A percentile compares a stretch with the other conserved stretches of the same genome.
Conservation (phyloP, 805 yeast genomes). For the Novakomyces olei region DNA sequence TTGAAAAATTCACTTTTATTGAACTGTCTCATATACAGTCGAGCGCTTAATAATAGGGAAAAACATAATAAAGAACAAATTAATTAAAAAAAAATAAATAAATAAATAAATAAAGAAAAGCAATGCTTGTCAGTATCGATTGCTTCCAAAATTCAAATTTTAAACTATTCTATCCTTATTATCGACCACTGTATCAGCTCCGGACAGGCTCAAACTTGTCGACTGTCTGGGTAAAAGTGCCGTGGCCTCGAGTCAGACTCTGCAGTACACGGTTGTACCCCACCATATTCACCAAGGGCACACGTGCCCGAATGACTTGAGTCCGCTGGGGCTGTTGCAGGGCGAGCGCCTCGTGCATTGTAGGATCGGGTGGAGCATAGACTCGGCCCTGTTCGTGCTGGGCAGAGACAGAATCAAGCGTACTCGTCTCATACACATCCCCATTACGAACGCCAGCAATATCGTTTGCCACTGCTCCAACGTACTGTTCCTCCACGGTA, state of each 20-base stretch:
- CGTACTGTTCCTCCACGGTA: slow-evolving; percentile 40
- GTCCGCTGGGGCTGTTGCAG: slow-evolving; percentile 17
- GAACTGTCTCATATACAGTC: too few relatives aligned
- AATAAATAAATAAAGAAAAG: too few relatives aligned
- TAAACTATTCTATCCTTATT: slow-evolving; percentile 20
- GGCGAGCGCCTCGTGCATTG: slow-evolving; percentile 15
- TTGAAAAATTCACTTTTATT: too few relatives aligned
- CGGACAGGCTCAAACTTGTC: slow-evolving; percentile 53
- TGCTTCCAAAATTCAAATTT: slow-evolving; percentile 3
- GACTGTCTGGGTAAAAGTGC: slow-evolving; percentile 58
- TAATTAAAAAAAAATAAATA: too few relatives aligned
- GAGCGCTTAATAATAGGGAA: too few relatives aligned
- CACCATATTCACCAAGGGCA: slow-evolving; percentile 74
- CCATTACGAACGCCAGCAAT: slow-evolving; percentile 62
- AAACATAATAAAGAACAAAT: too few relatives aligned
- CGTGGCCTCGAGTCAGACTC: slow-evolving; percentile 76
- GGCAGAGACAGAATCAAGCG: slow-evolving; percentile 12
- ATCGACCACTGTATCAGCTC: too few relatives aligned
- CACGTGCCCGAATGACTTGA: slow-evolving; percentile 41
- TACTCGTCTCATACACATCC: slow-evolving; percentile 35
- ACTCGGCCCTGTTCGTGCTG: slow-evolving; percentile 21
- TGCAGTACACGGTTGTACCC: slow-evolving; percentile 64
- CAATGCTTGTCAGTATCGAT: background rate
- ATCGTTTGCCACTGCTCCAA: slow-evolving; percentile 74
- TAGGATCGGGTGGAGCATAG: slow-evolving; percentile 53